Evolutionary conservation across 1,139 yeast species (phyloP), one percentile per base, ranked within the genome.

Genomic region (Pneumocystis carinii): DNA sequence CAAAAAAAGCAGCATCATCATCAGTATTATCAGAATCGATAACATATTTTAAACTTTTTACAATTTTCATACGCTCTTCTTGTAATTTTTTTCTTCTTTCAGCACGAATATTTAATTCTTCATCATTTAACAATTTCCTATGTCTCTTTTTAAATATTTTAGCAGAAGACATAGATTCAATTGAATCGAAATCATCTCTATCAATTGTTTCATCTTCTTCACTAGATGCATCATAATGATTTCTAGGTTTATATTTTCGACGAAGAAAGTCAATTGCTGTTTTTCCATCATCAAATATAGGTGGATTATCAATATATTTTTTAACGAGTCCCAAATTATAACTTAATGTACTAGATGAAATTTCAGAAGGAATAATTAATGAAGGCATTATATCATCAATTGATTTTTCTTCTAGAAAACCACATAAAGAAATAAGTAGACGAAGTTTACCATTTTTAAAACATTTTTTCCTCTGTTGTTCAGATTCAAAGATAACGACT

Each of bases 21-120:
- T 37, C 38, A 37, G 65, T 66, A 19, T 65, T 65, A 58, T 65
- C 67, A 17, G 67, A 65, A 53, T 65, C 66, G 37, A 58, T 59
- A n/a, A 65, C 62, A 60, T 62, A 65, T 38, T 62, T 65, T 14
- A 65, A 57, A 32, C 62, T 59, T 36, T 63, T 65, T 59, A 65
- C 39, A 17, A 38, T 60, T 10, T 48, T 59, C n/a, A 55, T 38
- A 12, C 64, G 62, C 15, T 61, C 55, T 32, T 53, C 53, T 35
- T 59, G 62, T 42, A 53, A 48, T n/a, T 66, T 57, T 35, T 59
- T 41, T 4, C 62, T 56, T 60, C 60, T 62, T 41, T 58, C 41
- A 1, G 60, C 39, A 3, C 59, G 60, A 37, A 41, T 60, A n/a
- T 59, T 62, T n/a, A 55, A 42, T 14, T 59, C 66, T 14, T 48